phyloP scores from a whole-genome alignment of 495 filamentous ascomycete species.

The Daldinia childiae region DNA sequence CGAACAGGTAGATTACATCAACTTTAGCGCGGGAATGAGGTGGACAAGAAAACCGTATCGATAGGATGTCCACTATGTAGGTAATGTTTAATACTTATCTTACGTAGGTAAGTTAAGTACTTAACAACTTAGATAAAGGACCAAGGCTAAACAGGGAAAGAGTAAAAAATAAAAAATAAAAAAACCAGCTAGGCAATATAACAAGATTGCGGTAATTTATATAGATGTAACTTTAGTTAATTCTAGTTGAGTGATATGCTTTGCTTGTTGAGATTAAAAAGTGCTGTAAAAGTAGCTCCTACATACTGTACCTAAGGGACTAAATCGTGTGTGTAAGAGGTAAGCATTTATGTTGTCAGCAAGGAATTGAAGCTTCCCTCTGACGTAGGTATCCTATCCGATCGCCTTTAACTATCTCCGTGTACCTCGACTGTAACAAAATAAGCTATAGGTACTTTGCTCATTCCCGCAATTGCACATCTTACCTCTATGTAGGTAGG shows the following conservation, averaged over 20 bases:
- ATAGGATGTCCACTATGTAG: not conserved
- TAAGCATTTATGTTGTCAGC: conserved; percentile 27
- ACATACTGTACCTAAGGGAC: no score
- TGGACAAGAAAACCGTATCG: not conserved
- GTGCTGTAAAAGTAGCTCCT: conserved; percentile 1
- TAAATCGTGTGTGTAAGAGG: not conserved
- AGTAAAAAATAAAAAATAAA: not conserved
- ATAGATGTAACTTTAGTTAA: conserved; percentile 17
- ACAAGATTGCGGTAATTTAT: conserved; percentile 36
- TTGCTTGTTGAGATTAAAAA: conserved; percentile 30
- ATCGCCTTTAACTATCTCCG: conserved; percentile 8
- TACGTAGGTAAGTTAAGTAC: not conserved
- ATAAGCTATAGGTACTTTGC: not conserved
- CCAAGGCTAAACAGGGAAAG: not conserved
- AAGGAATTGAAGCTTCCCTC: conserved; percentile 35
- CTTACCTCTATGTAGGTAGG: no score
- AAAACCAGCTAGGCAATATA: not conserved
- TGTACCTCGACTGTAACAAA: not conserved
- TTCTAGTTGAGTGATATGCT: conserved; percentile 10
- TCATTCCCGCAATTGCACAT: not conserved
- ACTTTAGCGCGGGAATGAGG: conserved; percentile 21
- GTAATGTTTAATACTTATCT: not conserved
- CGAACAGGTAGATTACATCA: conserved; percentile 14
- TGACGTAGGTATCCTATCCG: conserved; percentile 32
- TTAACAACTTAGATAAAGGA: not conserved